Evolutionary conservation across 495 filamentous ascomycete genomes (phyloP).

Genomic region (Cryomyces minteri): DNA sequence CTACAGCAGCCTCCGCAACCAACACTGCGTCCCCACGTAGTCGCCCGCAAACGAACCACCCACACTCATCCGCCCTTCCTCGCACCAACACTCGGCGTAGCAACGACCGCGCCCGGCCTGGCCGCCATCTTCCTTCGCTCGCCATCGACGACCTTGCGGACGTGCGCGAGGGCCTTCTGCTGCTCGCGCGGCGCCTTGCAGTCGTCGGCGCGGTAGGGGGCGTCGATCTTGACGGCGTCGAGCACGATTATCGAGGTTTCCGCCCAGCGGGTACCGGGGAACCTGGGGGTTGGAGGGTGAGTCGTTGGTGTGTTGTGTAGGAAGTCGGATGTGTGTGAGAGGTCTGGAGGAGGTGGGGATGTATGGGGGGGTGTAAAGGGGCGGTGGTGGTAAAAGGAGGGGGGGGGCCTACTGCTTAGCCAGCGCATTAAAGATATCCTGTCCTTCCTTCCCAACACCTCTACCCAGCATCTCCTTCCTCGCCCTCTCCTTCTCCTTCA

Average conservation of each 20-base stretch:
- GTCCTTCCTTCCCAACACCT: slow-evolving; percentile 44
- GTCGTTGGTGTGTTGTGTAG: not conserved
- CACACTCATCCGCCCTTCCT: not conserved
- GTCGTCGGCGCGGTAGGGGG: slow-evolving; percentile 41
- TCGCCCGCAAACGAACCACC: too few species aligned
- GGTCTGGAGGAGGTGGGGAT: not conserved
- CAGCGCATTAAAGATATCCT: slow-evolving; percentile 52
- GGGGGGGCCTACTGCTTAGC: slow-evolving; percentile 28
- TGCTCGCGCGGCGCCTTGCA: slow-evolving; percentile 24
- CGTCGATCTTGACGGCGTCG: slow-evolving; percentile 41
- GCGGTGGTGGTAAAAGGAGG: not conserved
- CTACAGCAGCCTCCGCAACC: too few species aligned
- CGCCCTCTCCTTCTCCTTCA: slow-evolving; percentile 36
- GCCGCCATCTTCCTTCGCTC: not conserved
- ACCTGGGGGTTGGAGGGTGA: slow-evolving; percentile 6
- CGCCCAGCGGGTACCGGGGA: slow-evolving; percentile 41
- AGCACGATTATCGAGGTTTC: slow-evolving; percentile 42
- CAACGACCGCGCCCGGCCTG: not conserved
- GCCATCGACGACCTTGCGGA: not conserved
- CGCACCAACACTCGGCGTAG: not conserved
- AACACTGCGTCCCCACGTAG: too few species aligned
- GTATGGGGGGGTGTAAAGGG: not conserved
- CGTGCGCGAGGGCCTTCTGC: not conserved
- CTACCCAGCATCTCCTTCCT: slow-evolving; percentile 35
- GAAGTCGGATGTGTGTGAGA: not conserved